Conservation (phyloP, 1,284 basidiomycete species). For the Rhodotorula sp. region DNA sequence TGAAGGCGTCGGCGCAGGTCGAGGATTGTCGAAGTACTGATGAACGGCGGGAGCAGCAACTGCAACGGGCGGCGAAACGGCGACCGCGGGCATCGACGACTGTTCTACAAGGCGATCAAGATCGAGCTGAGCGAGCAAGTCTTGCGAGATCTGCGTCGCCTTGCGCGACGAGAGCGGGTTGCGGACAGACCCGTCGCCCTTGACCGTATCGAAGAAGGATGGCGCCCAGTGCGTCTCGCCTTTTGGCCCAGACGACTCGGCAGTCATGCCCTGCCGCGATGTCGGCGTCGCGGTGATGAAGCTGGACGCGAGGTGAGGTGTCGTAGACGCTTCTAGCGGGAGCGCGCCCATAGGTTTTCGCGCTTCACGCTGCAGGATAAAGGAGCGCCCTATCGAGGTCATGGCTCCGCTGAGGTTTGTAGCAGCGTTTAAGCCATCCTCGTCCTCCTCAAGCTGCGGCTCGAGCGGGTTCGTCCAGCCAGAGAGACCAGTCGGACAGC, state of each 20-base stretch:
- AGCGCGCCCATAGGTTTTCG: neutral
- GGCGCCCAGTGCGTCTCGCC: constrained; percentile 2
- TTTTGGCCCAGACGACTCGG: neutral
- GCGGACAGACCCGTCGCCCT: neutral
- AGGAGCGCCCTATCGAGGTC: neutral
- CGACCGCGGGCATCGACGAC: neutral
- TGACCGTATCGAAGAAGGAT: constrained; percentile 13
- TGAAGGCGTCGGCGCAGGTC: neutral
- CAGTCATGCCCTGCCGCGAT: neutral
- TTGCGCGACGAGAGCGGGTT: constrained; percentile 13
- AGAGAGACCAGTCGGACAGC: neutral
- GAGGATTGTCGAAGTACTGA: neutral
- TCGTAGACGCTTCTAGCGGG: neutral
- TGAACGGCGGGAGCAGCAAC: neutral
- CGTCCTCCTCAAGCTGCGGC: constrained; percentile 7
- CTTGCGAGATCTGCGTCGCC: constrained; percentile 3
- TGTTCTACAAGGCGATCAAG: neutral
- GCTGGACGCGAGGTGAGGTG: neutral
- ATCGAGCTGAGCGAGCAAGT: neutral
- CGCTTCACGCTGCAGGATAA: neutral
- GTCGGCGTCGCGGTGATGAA: neutral
- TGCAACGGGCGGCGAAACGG: neutral
- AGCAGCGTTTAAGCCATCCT: neutral
- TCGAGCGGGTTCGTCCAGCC: neutral
- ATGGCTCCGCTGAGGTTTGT: too few relatives aligned